Conservation (phyloP, 2,329 filamentous ascomycete species). For the Magnaporthiopsis poae region DNA sequence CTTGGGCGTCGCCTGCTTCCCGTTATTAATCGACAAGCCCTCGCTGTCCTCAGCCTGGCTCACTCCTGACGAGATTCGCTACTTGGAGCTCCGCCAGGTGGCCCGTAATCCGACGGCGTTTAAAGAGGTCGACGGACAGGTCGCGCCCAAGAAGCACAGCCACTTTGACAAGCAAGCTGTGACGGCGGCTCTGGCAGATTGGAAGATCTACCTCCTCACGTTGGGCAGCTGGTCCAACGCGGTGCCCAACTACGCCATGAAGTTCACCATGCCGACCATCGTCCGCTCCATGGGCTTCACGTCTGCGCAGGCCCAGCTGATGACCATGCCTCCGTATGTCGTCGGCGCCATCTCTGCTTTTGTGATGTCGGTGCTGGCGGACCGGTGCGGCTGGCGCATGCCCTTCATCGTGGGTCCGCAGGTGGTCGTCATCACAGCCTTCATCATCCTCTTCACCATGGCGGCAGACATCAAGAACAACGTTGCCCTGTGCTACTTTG, state of each 20-base stretch:
- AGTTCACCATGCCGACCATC: constrained; percentile 33
- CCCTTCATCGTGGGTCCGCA: constrained; percentile 5
- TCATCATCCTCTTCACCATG: constrained; percentile 20
- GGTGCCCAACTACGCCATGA: constrained; percentile 20
- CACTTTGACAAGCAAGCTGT: constrained; percentile 25
- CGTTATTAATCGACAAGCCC: constrained; percentile 36
- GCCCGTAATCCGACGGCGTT: constrained; percentile 15
- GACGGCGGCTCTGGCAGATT: constrained; percentile 32
- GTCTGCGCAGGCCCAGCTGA: constrained; percentile 8
- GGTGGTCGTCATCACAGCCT: constrained; percentile 18
- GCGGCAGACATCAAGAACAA: constrained; percentile 1
- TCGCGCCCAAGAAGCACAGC: constrained; percentile 8
- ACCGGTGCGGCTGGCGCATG: constrained; percentile 6
- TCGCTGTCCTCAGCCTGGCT: constrained; percentile 27
- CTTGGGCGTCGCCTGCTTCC: constrained; percentile 30
- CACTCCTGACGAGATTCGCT: constrained; percentile 29
- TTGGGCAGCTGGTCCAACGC: constrained; percentile 34
- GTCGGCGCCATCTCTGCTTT: constrained; percentile 20
- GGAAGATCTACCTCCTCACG: constrained; percentile 35
- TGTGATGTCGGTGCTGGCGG: constrained; percentile 17
- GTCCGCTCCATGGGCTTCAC: constrained; percentile 29
- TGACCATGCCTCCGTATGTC: constrained; percentile 15
- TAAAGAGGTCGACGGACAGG: constrained; percentile 1
- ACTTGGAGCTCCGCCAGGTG: constrained; percentile 28
- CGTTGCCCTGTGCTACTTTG: constrained; percentile 5